phyloP scores from a whole-genome alignment of 805 yeast genomes.

The Ogataea nakhonphanomensis region DNA sequence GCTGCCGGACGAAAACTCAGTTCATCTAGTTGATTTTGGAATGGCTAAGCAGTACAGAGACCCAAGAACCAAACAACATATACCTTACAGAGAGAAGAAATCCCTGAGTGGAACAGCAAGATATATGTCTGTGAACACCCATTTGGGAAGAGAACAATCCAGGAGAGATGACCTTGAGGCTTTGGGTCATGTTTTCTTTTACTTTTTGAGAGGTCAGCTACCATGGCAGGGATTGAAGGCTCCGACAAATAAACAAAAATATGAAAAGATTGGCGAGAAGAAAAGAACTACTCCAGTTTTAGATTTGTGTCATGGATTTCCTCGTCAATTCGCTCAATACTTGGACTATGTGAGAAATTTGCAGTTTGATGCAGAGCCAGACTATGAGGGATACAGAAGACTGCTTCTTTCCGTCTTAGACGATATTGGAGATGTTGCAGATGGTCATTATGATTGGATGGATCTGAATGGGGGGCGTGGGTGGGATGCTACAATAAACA shows the following conservation, averaged over 20 bases:
- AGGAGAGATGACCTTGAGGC: constrained; percentile 96
- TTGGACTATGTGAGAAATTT: constrained; percentile 83
- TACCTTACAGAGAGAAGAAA: constrained; percentile 95
- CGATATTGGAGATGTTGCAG: constrained; percentile 66
- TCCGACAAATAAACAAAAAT: constrained; percentile 95
- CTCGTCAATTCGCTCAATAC: constrained; percentile 90
- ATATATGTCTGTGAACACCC: constrained; percentile 97
- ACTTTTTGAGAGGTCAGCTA: constrained; percentile 86
- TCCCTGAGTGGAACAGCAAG: constrained; percentile 97
- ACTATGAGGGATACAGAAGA: constrained; percentile 79
- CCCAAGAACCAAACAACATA: constrained; percentile 92
- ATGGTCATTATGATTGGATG: constrained; percentile 98
- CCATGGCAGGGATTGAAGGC: constrained; percentile 99
- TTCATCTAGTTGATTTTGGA: constrained; percentile 93
- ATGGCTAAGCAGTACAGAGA: constrained; percentile 99
- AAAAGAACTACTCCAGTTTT: constrained; percentile 84
- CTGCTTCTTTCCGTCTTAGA: constrained; percentile 76
- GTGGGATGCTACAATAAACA: constrained; percentile 87
- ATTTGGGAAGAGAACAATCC: constrained; percentile 93
- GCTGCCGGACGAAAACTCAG: constrained; percentile 75
- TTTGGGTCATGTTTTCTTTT: constrained; percentile 93
- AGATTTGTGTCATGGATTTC: constrained; percentile 85
- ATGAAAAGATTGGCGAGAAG: constrained; percentile 95
- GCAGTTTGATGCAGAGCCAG: constrained; percentile 92
- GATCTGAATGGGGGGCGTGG: constrained; percentile 91